Conservation (phyloP, 179 eudicot genomes). For the Carnegiea gigantea region DNA sequence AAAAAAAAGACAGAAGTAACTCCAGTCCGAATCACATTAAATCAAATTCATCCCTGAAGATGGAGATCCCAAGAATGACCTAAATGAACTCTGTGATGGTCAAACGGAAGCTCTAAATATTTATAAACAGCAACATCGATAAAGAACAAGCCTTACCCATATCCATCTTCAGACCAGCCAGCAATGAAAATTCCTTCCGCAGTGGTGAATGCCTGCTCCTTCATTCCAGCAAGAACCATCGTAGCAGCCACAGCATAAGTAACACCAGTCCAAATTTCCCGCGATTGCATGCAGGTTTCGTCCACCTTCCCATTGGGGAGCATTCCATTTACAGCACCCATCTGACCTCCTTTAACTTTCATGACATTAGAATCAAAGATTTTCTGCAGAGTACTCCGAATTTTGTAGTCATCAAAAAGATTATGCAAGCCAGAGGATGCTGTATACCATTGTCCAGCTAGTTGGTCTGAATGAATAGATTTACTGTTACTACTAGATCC, state of each 20-base stretch:
- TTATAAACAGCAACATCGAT: not conserved
- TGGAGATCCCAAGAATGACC: not conserved
- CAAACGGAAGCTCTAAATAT: conserved; percentile 7
- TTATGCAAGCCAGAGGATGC: conserved; percentile 88
- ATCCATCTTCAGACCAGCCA: conserved; percentile 99
- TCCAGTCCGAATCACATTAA: not conserved
- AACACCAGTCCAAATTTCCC: conserved; percentile 96
- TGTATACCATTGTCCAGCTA: conserved; percentile 97
- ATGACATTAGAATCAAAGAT: conserved; percentile 86
- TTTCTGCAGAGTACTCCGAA: conserved; percentile 69
- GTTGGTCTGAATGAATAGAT: conserved; percentile 93
- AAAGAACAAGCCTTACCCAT: conserved; percentile 52
- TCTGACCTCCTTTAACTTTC: conserved; percentile 83
- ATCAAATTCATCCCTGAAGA: not conserved
- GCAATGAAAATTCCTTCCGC: conserved; percentile 90
- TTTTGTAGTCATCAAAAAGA: conserved; percentile 69
- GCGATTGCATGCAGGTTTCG: conserved; percentile 97
- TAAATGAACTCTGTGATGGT: not conserved
- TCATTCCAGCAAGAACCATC: conserved; percentile 95
- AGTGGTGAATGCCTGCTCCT: conserved; percentile 72
- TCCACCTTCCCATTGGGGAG: conserved; percentile 89
- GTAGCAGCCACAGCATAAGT: conserved; percentile 92
- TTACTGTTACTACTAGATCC: conserved; percentile 93
- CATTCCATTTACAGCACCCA: conserved; percentile 99
- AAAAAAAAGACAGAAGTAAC: not conserved